Evolutionary conservation across 768 basidiomycete genomes (phyloP), one percentile per base, ranked within the genome.

Genomic region (Panellus pusillus): DNA sequence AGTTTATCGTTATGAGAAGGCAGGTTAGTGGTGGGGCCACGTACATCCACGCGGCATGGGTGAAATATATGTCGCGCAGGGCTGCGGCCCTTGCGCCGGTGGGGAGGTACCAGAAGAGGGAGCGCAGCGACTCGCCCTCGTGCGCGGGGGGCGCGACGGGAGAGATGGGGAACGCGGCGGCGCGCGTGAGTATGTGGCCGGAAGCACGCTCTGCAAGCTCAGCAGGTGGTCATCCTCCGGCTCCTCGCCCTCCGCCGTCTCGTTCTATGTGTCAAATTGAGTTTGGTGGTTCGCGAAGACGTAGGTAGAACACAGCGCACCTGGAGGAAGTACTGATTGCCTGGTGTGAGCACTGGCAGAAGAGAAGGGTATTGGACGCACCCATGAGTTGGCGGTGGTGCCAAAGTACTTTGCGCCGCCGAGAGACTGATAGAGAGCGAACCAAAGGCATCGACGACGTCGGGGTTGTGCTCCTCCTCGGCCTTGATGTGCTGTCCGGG

Each of bases 401-500:
- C 89, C 88, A 59, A 79, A 89, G 63, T 87, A 91, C 63, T 86
- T 90, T 19, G 88, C 80, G 41, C 83, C 80, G 7, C 89, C 89
- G 1, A 82, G 18, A 85, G 70, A 43, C 77, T 85, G 60, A 91
- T 87, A 11, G 84, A 82, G n/a, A 91, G 71, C 0, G 88, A 87
- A 17, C 89, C 89, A 66, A 90, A 90, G 9, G 89, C 87, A 66
- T 90, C 87, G 5, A 90, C 81, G 41, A 89, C 76, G 61, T 91
- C 88, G 8, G 80, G 79, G 50, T 80, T 79, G 53, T 69, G 71
- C 50, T 85, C 84, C 58, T 87, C 86, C 63, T 87, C 85, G 3
- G 24, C 24, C 54, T 86, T 86, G 42, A 77, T 60, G 11, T 71
- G 9, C n/a, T n/a, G 61, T 19, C 64, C 67, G 38, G 63, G 57